phyloP scores from a whole-genome alignment of 2,329 filamentous ascomycete genomes.

The Scleromitrula shiraiana region DNA sequence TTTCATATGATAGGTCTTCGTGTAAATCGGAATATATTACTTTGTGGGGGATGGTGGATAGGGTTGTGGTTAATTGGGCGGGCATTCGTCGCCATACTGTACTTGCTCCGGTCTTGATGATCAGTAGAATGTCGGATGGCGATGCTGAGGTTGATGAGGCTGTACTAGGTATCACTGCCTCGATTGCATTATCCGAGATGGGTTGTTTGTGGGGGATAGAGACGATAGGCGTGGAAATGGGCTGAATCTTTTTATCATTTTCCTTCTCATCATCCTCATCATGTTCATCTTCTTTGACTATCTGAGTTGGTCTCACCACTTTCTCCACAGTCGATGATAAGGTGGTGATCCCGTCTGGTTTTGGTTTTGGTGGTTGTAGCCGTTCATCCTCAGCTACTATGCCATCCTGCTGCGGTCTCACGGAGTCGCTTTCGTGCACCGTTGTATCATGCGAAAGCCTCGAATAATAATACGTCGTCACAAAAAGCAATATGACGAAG shows the following conservation, averaged over 20 bases:
- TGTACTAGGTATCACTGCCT: background rate
- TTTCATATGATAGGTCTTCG: background rate
- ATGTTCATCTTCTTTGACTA: too few species aligned
- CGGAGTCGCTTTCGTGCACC: background rate
- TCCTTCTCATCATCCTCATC: background rate
- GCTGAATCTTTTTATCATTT: background rate
- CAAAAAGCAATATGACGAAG: background rate
- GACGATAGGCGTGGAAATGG: background rate
- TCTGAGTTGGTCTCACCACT: background rate
- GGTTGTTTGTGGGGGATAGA: too few species aligned
- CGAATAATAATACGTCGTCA: background rate
- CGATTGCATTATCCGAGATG: background rate
- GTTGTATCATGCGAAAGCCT: background rate
- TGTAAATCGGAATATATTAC: conserved; percentile 1
- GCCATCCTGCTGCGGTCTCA: background rate
- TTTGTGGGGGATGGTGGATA: background rate
- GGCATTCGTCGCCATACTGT: conserved; percentile 12
- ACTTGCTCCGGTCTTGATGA: conserved; percentile 12
- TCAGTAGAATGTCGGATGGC: conserved; percentile 9
- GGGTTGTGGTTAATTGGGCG: conserved; percentile 8
- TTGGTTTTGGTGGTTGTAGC: background rate
- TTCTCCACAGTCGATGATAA: conserved; percentile 1
- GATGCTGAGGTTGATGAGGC: background rate
- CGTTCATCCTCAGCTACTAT: background rate
- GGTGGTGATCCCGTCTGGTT: background rate